Base-by-base conservation (phyloP, 768 basidiomycete species). In the Pholiota conissans region DNA sequence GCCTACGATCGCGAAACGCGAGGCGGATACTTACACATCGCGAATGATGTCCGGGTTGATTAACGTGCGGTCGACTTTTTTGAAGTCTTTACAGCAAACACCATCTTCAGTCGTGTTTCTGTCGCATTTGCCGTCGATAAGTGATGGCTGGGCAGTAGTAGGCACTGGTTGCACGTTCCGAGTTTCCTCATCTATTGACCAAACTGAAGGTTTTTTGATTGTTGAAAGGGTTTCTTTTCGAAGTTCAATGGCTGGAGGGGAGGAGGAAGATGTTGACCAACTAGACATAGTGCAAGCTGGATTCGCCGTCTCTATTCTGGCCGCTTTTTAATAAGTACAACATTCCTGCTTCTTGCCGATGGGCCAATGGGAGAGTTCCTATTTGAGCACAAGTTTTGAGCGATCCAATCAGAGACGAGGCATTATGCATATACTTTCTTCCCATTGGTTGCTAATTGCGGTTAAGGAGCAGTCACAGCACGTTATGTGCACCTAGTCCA, bases 61-160 rank as follows among this genome's bases (percentile, higher is more conserved):
- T 34, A 97, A 80, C 0, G 83, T 88, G 24, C 93, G 82, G 57
- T 93, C 87, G 47, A 93, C 91, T 13, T 87, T 84, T 67, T 85
- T 92, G 58, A 96, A 84, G 54, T 95, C 91, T 65, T 92, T 90
- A 77, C 94, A 97, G 74, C 95, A 96, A 3, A 94, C 72, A 7
- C 89, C 90, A 50, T 81, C 83, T 45, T 74, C 74, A 28, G 80
- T 78, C 28, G 74, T 71, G 53, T 82, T 73, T 59, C 80, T 73
- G 14, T 79, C 79, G 66, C 90, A 92, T 67, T 85, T 84, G n/a
- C n/a, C n/a, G n/a, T n/a, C n/a, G n/a, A n/a, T n/a, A n/a, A n/a
- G n/a, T n/a, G n/a, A n/a, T n/a, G n/a, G n/a, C n/a, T n/a, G n/a
- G n/a, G n/a, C n/a, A 22, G 82, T 74, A 5, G 76, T 72, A 2